Evolutionary conservation across 2,329 filamentous ascomycete genomes (phyloP).

Genomic region (Chaetomium sp.): DNA sequence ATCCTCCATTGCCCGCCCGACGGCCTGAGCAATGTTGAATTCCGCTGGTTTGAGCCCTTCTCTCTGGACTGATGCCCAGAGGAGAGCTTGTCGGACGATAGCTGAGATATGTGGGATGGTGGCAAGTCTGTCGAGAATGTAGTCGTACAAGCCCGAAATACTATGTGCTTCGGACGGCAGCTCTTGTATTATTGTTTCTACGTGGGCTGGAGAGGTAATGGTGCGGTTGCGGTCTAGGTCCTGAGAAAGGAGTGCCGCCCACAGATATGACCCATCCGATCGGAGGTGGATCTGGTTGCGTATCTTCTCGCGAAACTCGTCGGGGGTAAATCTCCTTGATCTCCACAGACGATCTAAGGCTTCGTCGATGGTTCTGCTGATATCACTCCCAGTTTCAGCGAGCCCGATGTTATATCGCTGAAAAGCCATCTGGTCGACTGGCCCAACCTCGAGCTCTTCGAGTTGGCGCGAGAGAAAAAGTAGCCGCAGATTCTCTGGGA

Average conservation of each 20-base stretch:
- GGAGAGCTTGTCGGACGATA: neutral
- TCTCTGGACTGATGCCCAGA: neutral
- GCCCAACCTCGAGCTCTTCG: neutral
- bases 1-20: neutral
- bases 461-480: neutral
- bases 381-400: neutral
- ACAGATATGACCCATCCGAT: neutral
- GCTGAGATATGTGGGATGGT: neutral
- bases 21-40: neutral
- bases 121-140: neutral
- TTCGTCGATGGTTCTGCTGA: neutral
- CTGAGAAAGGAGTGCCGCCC: neutral
- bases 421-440: neutral
- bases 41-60: neutral
- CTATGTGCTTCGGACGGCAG: neutral
- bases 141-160: neutral
- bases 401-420: neutral
- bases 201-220: neutral
- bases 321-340: neutral
- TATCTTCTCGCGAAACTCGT: neutral
- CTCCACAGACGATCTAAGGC: neutral
- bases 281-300: neutral
- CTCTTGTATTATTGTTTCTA: neutral
- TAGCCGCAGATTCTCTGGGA: neutral
- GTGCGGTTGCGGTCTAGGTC: neutral